phyloP scores from a whole-genome alignment of 768 basidiomycete genomes.

The Termitomyces sp. region DNA sequence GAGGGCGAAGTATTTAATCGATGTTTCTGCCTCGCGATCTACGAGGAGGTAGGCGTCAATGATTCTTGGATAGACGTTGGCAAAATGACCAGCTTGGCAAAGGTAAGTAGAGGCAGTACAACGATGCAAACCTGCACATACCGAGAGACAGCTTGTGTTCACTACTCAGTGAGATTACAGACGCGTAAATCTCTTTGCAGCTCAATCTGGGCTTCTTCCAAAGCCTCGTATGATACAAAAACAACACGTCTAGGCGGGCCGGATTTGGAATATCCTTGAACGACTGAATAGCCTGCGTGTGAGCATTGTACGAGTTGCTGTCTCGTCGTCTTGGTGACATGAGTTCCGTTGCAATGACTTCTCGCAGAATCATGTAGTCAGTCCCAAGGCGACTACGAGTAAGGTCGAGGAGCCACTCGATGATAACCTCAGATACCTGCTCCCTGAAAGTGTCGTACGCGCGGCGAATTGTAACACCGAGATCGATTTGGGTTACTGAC shows the following conservation, averaged over 20 bases:
- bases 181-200: conserved; percentile 78
- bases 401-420: conserved; percentile 82
- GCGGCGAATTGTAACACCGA: conserved; percentile 85
- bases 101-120: neutral
- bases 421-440: conserved; percentile 74
- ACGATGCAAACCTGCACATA: conserved; percentile 28
- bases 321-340: conserved; percentile 57
- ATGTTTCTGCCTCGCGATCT: conserved; percentile 93
- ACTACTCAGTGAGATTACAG: conserved; percentile 64
- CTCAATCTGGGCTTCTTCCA: conserved; percentile 84
- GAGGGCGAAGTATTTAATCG: conserved; percentile 88
- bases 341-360: conserved; percentile 67
- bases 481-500: conserved; percentile 79
- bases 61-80: conserved; percentile 77
- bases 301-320: conserved; percentile 36
- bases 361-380: conserved; percentile 63
- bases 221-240: conserved; percentile 75
- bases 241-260: conserved; percentile 66
- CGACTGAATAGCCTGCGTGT: conserved; percentile 28
- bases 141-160: conserved; percentile 76
- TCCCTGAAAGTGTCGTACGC: conserved; percentile 89
- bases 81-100: conserved; percentile 70
- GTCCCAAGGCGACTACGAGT: conserved; percentile 65
- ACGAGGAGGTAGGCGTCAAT: conserved; percentile 89
- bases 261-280: conserved; percentile 44